phyloP scores from a whole-genome alignment of 495 filamentous ascomycete species.

The Penicillium cosmopolitanum region DNA sequence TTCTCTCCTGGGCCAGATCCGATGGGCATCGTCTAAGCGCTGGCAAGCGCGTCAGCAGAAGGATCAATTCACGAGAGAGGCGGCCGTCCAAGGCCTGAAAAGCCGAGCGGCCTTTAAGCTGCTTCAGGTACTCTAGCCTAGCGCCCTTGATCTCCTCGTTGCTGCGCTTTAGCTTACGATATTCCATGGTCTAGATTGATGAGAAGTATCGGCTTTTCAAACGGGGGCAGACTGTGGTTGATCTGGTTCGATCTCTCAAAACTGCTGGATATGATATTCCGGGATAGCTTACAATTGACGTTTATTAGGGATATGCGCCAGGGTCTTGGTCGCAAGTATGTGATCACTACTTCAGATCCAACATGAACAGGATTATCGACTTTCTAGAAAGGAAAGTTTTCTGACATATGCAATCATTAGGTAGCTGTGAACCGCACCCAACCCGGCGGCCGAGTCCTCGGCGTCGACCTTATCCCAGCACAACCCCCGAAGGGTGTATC shows the following conservation, averaged over 20 bases:
- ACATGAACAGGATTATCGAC: too few relatives aligned
- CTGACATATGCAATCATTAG: slow-evolving; percentile 38
- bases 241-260: slow-evolving; percentile 61
- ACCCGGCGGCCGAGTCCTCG: slow-evolving; percentile 78
- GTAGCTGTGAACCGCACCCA: slow-evolving; percentile 80
- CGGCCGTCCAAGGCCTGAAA: slow-evolving; percentile 76
- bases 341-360: background rate
- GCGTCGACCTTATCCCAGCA: slow-evolving; percentile 91
- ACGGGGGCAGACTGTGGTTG: slow-evolving; percentile 81
- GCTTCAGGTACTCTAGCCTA: slow-evolving; percentile 58
- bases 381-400: too few relatives aligned
- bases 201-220: slow-evolving; percentile 77
- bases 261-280: background rate
- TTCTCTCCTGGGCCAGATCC: slow-evolving; percentile 14
- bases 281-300: slow-evolving; percentile 13
- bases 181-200: slow-evolving; percentile 62
- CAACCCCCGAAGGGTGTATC: slow-evolving; percentile 87
- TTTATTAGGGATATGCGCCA: slow-evolving; percentile 80
- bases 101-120: slow-evolving; percentile 94
- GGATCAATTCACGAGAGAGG: slow-evolving; percentile 71
- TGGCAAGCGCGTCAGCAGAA: slow-evolving; percentile 79
- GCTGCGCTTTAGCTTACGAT: too few relatives aligned
- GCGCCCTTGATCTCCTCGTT: too few relatives aligned
- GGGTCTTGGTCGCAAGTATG: slow-evolving; percentile 90
- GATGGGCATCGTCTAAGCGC: slow-evolving; percentile 68